phyloP scores from a whole-genome alignment of 768 basidiomycete genomes.

The Leccinum incarnatum region DNA sequence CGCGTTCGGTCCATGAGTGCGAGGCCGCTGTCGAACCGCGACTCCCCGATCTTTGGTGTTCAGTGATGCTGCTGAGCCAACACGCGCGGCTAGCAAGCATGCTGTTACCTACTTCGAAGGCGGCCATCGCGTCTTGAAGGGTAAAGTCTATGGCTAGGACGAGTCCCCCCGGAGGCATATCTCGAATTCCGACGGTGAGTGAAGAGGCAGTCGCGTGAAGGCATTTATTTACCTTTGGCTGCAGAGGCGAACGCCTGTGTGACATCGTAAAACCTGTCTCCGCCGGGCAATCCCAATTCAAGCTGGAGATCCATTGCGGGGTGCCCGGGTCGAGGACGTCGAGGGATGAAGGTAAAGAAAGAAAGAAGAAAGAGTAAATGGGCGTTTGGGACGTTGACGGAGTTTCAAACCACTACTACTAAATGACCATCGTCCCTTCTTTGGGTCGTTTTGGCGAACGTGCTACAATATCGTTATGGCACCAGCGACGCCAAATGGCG shows the following conservation, averaged over 20 bases:
- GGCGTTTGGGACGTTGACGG: slow-evolving; percentile 8
- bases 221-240: slow-evolving; percentile 46
- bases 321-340: slow-evolving; percentile 11
- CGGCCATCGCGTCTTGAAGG: slow-evolving; percentile 90
- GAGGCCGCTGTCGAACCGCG: slow-evolving; percentile 83
- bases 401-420: slow-evolving; percentile 26
- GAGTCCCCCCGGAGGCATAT: slow-evolving; percentile 61
- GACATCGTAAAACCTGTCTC: slow-evolving; percentile 61
- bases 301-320: slow-evolving; percentile 18
- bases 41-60: slow-evolving; percentile 78
- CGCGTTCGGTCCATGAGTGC: slow-evolving; percentile 39
- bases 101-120: slow-evolving; percentile 64
- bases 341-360: neutral
- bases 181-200: slow-evolving; percentile 35
- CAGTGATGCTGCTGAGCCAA: slow-evolving; percentile 11
- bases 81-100: slow-evolving; percentile 2
- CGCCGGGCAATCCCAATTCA: slow-evolving; percentile 46
- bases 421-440: slow-evolving; percentile 12
- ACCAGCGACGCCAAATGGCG: slow-evolving; percentile 8
- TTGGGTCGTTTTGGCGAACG: slow-evolving; percentile 9
- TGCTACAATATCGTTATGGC: neutral
- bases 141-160: slow-evolving; percentile 68
- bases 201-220: neutral
- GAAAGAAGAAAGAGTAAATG: neutral
- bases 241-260: slow-evolving; percentile 59